These are phyloP conservation scores for Penicillium malachiteum DNA, from an alignment of 495 filamentous ascomycete genomes.

Conservation along the genomic window DNA sequence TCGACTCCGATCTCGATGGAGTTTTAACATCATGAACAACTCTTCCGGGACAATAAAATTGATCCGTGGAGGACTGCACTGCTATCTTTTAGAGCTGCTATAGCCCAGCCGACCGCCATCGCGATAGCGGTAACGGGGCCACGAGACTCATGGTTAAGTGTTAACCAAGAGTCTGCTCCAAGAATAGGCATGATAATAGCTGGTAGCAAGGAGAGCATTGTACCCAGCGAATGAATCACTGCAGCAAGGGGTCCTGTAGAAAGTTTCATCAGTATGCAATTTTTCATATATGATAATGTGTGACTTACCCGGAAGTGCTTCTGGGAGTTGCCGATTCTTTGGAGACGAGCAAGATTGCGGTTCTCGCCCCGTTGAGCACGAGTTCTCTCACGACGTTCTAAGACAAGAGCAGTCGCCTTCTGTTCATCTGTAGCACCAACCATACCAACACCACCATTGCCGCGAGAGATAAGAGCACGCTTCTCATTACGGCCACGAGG, in stretches of 20 bases:
- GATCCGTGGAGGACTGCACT: too few species aligned
- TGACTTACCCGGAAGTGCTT: slow-evolving; percentile 71
- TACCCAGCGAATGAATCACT: slow-evolving; percentile 26
- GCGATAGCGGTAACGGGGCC: background rate
- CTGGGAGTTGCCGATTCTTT: slow-evolving; percentile 66
- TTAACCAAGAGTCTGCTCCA: background rate
- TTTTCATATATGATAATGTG: background rate
- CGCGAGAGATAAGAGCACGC: slow-evolving; percentile 61
- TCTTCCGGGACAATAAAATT: too few species aligned
- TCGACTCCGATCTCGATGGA: too few species aligned
- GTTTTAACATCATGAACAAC: too few species aligned
- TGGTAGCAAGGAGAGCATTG: background rate
- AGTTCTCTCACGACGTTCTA: slow-evolving; percentile 66
- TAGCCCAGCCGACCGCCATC: background rate
- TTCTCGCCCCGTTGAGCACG: slow-evolving; percentile 58
- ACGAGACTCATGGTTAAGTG: background rate
- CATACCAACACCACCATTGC: slow-evolving; percentile 75
- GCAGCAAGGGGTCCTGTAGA: slow-evolving; percentile 44
- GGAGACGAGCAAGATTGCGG: slow-evolving; percentile 59
- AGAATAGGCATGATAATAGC: background rate
- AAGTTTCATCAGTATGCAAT: slow-evolving; percentile 19
- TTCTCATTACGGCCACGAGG: slow-evolving; percentile 46
- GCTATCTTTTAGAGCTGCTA: too few species aligned
- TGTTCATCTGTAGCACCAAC: slow-evolving; percentile 67
- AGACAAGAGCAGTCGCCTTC: slow-evolving; percentile 59